Percentiles rank a stretch among this genome's conserved stretches.
Evolutionary conservation across 345 rosid genomes (phyloP).

Genomic region (Pistacia atlantica): DNA sequence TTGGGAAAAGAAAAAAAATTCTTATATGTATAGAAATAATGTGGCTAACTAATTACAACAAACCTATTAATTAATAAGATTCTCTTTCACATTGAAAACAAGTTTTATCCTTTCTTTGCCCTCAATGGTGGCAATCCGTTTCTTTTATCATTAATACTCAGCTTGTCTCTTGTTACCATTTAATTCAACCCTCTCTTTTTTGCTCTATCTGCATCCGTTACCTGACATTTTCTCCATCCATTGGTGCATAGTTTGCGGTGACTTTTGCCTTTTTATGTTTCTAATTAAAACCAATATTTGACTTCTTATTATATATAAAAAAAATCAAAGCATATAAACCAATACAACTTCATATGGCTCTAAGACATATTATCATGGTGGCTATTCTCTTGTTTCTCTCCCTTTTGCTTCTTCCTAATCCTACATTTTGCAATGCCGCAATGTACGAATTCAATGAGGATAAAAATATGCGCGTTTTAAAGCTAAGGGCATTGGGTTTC

Average conservation of each 20-base stretch:
- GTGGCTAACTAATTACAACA: no score
- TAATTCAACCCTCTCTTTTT: background rate
- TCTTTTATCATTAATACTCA: background rate
- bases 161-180: background rate
- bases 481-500: background rate
- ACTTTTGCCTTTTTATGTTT: background rate
- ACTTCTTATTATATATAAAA: background rate
- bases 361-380: conserved; percentile 18
- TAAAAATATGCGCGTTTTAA: background rate
- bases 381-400: conserved; percentile 19
- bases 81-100: background rate
- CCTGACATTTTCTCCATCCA: background rate
- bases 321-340: background rate
- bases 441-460: background rate
- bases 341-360: conserved; percentile 13
- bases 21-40: no score
- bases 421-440: background rate
- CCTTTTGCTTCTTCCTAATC: conserved; percentile 1
- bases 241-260: background rate
- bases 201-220: conserved; percentile 27
- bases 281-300: background rate
- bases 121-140: background rate
- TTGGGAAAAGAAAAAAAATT: no score
- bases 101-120: background rate
- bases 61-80: background rate